Conservation (phyloP, 805 yeast genomes). For the Debaryomyces hansenii region DNA sequence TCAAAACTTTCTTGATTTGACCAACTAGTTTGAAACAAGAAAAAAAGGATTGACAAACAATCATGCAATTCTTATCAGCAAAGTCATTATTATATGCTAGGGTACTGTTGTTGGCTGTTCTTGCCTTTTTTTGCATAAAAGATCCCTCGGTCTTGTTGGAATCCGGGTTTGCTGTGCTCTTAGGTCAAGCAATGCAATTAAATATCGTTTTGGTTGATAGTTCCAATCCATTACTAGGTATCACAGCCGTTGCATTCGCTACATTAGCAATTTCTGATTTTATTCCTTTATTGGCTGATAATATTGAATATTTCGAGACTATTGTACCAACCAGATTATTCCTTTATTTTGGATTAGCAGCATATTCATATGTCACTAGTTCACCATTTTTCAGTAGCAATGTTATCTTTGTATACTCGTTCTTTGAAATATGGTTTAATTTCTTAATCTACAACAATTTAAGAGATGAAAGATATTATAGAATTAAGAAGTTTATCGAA, state of each 20-base stretch:
- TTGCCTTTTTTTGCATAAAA: slow-evolving; percentile 48
- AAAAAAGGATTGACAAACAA: not conserved
- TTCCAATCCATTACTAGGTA: slow-evolving; percentile 49
- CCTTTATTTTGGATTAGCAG: slow-evolving; percentile 49
- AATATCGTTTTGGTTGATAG: slow-evolving; percentile 29
- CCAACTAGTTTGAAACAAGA: not conserved
- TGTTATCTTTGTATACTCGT: slow-evolving; percentile 57
- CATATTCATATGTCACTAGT: slow-evolving; percentile 48
- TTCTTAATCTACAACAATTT: slow-evolving; percentile 60
- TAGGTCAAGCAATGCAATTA: slow-evolving; percentile 61
- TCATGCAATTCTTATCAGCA: slow-evolving; percentile 55
- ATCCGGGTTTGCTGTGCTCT: slow-evolving; percentile 48
- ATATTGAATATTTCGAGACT: slow-evolving; percentile 54
- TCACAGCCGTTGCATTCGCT: slow-evolving; percentile 46
- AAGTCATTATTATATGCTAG: slow-evolving; percentile 48
- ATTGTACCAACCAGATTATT: slow-evolving; percentile 59
- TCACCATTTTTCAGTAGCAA: slow-evolving; percentile 56
- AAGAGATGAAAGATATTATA: slow-evolving; percentile 60
- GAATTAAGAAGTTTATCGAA: slow-evolving; percentile 42
- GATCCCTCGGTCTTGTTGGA: slow-evolving; percentile 46
- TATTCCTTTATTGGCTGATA: slow-evolving; percentile 55
- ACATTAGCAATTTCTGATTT: slow-evolving; percentile 52
- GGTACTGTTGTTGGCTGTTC: slow-evolving; percentile 41
- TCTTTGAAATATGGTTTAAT: slow-evolving; percentile 70
- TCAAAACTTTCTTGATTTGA: too few relatives aligned